Percentiles rank a stretch among this genome's conserved stretches.
These are phyloP conservation scores for Clitocybe nebularis DNA, from an alignment of 1,284 basidiomycete genomes.

Conservation along the genomic window DNA sequence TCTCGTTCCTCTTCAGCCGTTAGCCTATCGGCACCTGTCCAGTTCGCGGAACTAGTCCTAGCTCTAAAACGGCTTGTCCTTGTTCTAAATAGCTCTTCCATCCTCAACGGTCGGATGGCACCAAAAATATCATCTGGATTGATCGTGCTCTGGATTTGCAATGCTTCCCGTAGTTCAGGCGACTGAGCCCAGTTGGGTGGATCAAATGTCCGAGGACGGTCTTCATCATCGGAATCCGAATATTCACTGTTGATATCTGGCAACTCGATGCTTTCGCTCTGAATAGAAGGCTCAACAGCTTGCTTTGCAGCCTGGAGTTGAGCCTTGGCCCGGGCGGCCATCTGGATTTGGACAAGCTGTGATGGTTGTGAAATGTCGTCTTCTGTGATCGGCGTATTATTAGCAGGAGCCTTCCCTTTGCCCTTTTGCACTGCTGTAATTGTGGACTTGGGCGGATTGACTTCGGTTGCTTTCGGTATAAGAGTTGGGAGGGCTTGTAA, in stretches of 20 bases:
- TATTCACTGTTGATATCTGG: constrained; percentile 95
- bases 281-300: constrained; percentile 38
- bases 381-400: constrained; percentile 28
- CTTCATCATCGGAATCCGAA: constrained; percentile 91
- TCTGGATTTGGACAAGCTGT: constrained; percentile 59
- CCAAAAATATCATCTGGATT: constrained; percentile 95
- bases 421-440: constrained; percentile 35
- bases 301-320: constrained; percentile 61
- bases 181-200: constrained; percentile 89
- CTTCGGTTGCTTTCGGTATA: constrained; percentile 26
- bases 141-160: constrained; percentile 76
- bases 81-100: constrained; percentile 82
- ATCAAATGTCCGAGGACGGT: constrained; percentile 65
- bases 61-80: constrained; percentile 79
- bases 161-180: constrained; percentile 73
- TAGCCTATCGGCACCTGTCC: constrained; percentile 82
- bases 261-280: constrained; percentile 83
- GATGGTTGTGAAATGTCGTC: constrained; percentile 56
- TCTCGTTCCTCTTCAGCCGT: constrained; percentile 81
- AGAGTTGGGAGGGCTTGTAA: constrained; percentile 23
- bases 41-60: constrained; percentile 90
- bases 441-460: constrained; percentile 30
- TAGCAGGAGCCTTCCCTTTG: constrained; percentile 42
- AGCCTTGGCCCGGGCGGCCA: constrained; percentile 63
- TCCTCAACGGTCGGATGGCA: constrained; percentile 74